Base-by-base conservation (phyloP, 1,139 yeast species). In the Kodamaea fungicola region DNA sequence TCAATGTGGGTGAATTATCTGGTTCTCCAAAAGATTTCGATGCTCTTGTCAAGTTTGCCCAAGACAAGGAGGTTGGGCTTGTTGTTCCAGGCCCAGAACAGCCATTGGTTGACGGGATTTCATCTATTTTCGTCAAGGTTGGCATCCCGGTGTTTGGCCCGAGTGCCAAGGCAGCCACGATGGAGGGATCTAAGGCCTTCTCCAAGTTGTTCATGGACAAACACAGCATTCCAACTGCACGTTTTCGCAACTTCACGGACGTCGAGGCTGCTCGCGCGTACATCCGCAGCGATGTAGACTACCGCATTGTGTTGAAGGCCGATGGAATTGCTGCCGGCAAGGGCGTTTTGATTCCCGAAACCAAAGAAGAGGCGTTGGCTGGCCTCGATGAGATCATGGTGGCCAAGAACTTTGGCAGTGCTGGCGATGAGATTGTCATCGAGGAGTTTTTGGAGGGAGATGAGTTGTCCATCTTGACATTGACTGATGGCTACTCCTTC, bases 71-170 rank as follows among this genome's bases (percentile, higher is more conserved):
- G 7, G 74, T 94, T 42, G 76, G 73, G 37, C 72, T 94, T 46
- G 98, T 89, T 8, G 74, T 94, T 35, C 98, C 98, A 28, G 99
- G 99, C 31, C 98, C 99, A n/a, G 99, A 94, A 65, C 96, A 89
- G 63, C 98, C 98, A 30, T 72, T 94, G 45, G 97, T 92, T 29
- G 97, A 92, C 55, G 99, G 99, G 33, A 80, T 92, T 43, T 64
- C 90, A 26, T 65, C 81, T 16, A 68, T 71, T 36, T 90, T 92
- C 72, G 63, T 69, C 41, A 72, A 71, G 40, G 83, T 84, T 39
- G 98, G 98, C 49, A 82, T 94, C 44, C 95, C 97, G 28, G 96
- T 90, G 22, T 94, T 94, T 64, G 99, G 98, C 7, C 99, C 99
- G 22, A 78, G 88, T 31, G 83, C 77, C 31, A 75, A 76, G 54